A percentile compares a stretch with the other conserved stretches of the same genome.
phyloP scores from a whole-genome alignment of 805 yeast genomes.

The Pichia occidentalis region DNA sequence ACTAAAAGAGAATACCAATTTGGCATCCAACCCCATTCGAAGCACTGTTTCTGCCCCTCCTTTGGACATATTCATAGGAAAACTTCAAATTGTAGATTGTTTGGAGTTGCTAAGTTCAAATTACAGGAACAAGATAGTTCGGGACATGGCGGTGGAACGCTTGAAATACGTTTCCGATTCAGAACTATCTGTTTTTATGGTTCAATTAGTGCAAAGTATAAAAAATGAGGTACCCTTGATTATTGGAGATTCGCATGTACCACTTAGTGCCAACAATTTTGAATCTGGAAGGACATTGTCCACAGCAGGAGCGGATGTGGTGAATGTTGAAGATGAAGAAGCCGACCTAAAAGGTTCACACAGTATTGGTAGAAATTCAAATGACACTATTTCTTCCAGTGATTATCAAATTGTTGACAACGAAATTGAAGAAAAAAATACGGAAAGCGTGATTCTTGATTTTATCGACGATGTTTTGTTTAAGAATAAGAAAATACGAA shows the following conservation, averaged over 20 bases:
- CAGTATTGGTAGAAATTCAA: conserved; percentile 15
- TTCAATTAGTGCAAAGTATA: conserved; percentile 88
- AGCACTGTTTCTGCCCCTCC: conserved; percentile 1
- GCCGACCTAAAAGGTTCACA: conserved; percentile 3
- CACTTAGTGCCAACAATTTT: conserved; percentile 1
- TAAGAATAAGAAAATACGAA: conserved; percentile 12
- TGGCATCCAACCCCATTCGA: conserved; percentile 2
- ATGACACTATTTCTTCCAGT: conserved; percentile 25
- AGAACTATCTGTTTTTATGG: conserved; percentile 72
- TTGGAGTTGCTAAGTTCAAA: conserved; percentile 77
- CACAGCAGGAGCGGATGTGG: conserved; percentile 6
- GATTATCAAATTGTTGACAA: conserved; percentile 30
- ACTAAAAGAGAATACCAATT: conserved; percentile 13
- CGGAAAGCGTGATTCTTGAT: conserved; percentile 15
- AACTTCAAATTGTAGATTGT: conserved; percentile 32
- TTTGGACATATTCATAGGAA: conserved; percentile 27
- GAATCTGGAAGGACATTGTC: conserved; percentile 11
- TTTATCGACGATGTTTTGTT: conserved; percentile 20
- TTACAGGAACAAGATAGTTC: conserved; percentile 63
- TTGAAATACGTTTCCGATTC: conserved; percentile 70
- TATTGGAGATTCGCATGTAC: conserved; percentile 8
- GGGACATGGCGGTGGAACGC: conserved; percentile 85
- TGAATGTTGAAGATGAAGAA: conserved; percentile 14
- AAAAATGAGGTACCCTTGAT: conserved; percentile 54
- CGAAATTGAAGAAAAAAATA: conserved; percentile 18